These are phyloP conservation scores for Pseudoscleropodium purum DNA, from an alignment of 225 moss, liverwort and hornwort species.

Conservation along the genomic window DNA sequence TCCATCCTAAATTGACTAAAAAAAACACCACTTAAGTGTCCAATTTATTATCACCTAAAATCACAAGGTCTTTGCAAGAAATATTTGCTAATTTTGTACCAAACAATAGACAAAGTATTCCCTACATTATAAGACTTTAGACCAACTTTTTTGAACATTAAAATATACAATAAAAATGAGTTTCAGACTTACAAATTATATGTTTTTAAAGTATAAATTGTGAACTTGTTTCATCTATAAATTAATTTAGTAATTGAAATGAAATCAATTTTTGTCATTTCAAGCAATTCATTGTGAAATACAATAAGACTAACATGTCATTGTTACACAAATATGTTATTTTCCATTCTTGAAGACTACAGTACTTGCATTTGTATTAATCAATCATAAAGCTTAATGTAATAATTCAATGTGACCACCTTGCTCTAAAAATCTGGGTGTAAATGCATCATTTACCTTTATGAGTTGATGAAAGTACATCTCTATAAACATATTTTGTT, in stretches of 20 bases:
- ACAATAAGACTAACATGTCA: not conserved
- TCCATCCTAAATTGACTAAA: too few relatives aligned
- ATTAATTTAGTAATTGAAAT: not conserved
- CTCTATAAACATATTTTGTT: not conserved
- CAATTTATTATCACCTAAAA: too few relatives aligned
- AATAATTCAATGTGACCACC: accelerated
- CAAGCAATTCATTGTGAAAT: not conserved
- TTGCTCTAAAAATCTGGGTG: not conserved
- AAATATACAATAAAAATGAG: too few relatives aligned
- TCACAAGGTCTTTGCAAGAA: too few relatives aligned
- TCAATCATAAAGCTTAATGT: not conserved
- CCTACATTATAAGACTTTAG: too few relatives aligned
- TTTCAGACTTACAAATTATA: not conserved
- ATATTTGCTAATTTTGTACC: too few relatives aligned
- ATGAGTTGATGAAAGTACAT: not conserved
- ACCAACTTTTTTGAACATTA: too few relatives aligned
- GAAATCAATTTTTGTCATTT: not conserved
- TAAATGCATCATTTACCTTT: not conserved
- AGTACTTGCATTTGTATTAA: not conserved
- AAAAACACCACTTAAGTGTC: too few relatives aligned
- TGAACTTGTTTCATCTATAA: not conserved
- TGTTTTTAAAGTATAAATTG: not conserved
- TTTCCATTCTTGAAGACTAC: not conserved
- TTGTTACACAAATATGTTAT: not conserved
- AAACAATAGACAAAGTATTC: too few relatives aligned